Percentiles rank a stretch among this genome's conserved stretches.
phyloP scores from a whole-genome alignment of 1,284 basidiomycete species.

The Ustilago hordei region DNA sequence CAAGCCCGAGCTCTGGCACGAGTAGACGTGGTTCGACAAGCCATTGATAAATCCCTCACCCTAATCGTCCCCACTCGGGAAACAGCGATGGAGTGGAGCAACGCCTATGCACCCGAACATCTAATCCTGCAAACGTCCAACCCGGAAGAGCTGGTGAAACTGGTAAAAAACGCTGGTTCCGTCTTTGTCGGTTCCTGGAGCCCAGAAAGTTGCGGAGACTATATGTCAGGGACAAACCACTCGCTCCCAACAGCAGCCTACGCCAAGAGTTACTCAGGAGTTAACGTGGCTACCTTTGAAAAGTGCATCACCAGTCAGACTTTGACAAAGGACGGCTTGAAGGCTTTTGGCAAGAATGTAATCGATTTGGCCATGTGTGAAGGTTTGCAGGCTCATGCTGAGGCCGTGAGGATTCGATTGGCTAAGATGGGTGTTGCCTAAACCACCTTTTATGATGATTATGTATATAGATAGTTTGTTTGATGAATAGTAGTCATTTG shows the following conservation, averaged over 20 bases:
- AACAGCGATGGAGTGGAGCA: conserved; percentile 88
- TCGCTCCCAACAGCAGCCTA: conserved; percentile 80
- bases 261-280: conserved; percentile 96
- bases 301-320: conserved; percentile 98
- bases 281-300: conserved; percentile 97
- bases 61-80: conserved; percentile 78
- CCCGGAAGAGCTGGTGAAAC: conserved; percentile 59
- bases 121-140: conserved; percentile 71
- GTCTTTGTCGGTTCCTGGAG: conserved; percentile 84
- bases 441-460: neutral
- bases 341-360: conserved; percentile 86
- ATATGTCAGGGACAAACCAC: conserved; percentile 98
- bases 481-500: neutral
- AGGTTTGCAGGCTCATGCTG: conserved; percentile 91
- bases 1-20: conserved; percentile 89
- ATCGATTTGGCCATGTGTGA: conserved; percentile 93
- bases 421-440: conserved; percentile 17
- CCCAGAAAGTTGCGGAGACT: conserved; percentile 96
- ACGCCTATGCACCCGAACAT: conserved; percentile 86
- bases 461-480: neutral
- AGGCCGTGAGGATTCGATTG: conserved; percentile 70
- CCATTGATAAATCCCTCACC: conserved; percentile 90
- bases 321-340: conserved; percentile 83
- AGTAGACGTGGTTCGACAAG: conserved; percentile 89
- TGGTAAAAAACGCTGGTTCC: conserved; percentile 77